A percentile compares a stretch with the other conserved stretches of the same genome.
phyloP scores from a whole-genome alignment of 768 basidiomycete genomes.

The Pleurotus pulmonarius region DNA sequence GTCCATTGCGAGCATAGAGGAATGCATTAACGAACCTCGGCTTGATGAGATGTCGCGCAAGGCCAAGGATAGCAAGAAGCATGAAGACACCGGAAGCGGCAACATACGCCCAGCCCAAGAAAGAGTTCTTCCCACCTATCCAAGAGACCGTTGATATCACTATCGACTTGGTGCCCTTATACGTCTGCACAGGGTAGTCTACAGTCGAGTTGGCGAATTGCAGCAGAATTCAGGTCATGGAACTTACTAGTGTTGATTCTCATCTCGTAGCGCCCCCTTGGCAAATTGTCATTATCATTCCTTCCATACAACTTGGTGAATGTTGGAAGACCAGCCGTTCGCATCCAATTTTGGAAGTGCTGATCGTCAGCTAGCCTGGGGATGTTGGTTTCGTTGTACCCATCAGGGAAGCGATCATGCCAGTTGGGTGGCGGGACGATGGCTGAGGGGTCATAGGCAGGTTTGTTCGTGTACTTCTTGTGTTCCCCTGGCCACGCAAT shows the following conservation, averaged over 20 bases:
- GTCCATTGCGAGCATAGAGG: neutral
- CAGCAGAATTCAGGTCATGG: constrained; percentile 8
- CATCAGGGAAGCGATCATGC: constrained; percentile 65
- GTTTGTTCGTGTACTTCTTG: constrained; percentile 76
- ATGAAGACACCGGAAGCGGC: constrained; percentile 86
- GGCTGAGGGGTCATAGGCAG: constrained; percentile 54
- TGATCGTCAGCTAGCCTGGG: constrained; percentile 78
- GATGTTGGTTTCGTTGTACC: constrained; percentile 65
- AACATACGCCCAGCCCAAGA: constrained; percentile 98
- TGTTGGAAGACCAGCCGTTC: constrained; percentile 93
- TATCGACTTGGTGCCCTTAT: constrained; percentile 93
- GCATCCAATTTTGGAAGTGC: constrained; percentile 99
- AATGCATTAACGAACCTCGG: constrained; percentile 59
- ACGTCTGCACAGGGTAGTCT: constrained; percentile 93
- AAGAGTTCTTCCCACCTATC: constrained; percentile 98
- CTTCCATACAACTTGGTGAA: constrained; percentile 94
- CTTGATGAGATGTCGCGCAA: constrained; percentile 88
- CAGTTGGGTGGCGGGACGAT: constrained; percentile 96
- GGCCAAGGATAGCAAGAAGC: constrained; percentile 80
- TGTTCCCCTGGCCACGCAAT: constrained; percentile 97
- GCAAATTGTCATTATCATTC: constrained; percentile 76
- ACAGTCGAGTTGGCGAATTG: constrained; percentile 10
- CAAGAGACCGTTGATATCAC: constrained; percentile 97
- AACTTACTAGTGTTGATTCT: constrained; percentile 77
- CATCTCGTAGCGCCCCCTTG: constrained; percentile 72